phyloP scores from a whole-genome alignment of 1,139 yeast species.

The Spathaspora sp. region DNA sequence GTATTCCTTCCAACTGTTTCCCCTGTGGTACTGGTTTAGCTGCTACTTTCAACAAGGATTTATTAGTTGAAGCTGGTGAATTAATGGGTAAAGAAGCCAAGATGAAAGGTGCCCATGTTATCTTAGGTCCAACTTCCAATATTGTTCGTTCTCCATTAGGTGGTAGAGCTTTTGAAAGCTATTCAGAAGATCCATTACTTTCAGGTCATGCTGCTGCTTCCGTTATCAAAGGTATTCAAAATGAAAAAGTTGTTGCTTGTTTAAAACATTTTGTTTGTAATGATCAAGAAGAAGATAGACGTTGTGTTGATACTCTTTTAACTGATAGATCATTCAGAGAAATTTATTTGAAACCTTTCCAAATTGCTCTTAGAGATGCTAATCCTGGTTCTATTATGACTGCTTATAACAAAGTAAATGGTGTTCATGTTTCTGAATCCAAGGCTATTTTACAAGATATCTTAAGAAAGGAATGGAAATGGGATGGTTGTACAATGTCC shows the following conservation, averaged over 20 bases:
- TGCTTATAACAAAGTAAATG: conserved; percentile 59
- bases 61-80: conserved; percentile 22
- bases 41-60: conserved; percentile 35
- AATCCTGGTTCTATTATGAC: conserved; percentile 58
- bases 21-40: conserved; percentile 32
- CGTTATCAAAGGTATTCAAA: conserved; percentile 28
- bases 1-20: conserved; percentile 27
- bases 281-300: conserved; percentile 56
- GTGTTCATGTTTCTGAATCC: conserved; percentile 53
- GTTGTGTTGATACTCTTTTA: conserved; percentile 42
- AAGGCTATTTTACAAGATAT: conserved; percentile 41
- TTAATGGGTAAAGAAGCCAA: conserved; percentile 27
- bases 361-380: conserved; percentile 51
- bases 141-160: conserved; percentile 29
- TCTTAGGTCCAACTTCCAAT: conserved; percentile 32
- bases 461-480: conserved; percentile 55
- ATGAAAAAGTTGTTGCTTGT: conserved; percentile 48
- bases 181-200: conserved; percentile 30
- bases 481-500: conserved; percentile 56
- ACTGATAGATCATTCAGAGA: conserved; percentile 61
- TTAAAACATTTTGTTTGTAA: conserved; percentile 60
- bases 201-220: conserved; percentile 27
- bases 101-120: conserved; percentile 27
- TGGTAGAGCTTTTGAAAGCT: conserved; percentile 32
- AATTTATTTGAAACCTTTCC: conserved; percentile 60